Evolutionary conservation across 176 grass and related monocot species (phyloP).

Genomic region (bread wheat (Triticum aestivum)): DNA sequence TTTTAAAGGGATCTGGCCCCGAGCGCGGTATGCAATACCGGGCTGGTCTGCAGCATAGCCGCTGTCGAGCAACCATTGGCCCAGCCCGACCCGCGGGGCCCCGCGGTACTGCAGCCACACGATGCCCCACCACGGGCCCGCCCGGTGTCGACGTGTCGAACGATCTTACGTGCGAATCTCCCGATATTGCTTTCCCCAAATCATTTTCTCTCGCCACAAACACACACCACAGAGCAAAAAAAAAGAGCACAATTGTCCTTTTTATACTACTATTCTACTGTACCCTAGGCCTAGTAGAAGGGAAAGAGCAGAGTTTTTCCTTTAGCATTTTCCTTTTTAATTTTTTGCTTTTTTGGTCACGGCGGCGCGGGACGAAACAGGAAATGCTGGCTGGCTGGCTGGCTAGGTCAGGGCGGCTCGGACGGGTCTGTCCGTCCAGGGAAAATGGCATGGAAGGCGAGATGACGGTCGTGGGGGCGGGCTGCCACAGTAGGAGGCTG

Average conservation of each 20-base stretch:
- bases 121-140: not conserved
- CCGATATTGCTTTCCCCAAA: not conserved
- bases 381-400: not conserved
- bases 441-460: not conserved
- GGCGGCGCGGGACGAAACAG: not conserved
- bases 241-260: not conserved
- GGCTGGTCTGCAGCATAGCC: constrained; percentile 8
- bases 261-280: too few species aligned
- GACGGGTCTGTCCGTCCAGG: not conserved
- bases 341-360: not conserved
- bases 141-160: not conserved
- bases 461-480: not conserved
- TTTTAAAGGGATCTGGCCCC: constrained; percentile 6
- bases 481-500: not conserved
- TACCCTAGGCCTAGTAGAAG: too few species aligned
- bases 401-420: not conserved
- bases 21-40: constrained; percentile 21
- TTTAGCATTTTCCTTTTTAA: not conserved
- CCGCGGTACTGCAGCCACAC: not conserved
- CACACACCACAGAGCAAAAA: not conserved
- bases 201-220: not conserved
- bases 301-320: not conserved
- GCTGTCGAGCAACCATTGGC: not conserved
- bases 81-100: not conserved
- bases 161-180: not conserved